Evolutionary conservation across 768 basidiomycete species (phyloP).

Genomic region (Psilocybe cubensis): DNA sequence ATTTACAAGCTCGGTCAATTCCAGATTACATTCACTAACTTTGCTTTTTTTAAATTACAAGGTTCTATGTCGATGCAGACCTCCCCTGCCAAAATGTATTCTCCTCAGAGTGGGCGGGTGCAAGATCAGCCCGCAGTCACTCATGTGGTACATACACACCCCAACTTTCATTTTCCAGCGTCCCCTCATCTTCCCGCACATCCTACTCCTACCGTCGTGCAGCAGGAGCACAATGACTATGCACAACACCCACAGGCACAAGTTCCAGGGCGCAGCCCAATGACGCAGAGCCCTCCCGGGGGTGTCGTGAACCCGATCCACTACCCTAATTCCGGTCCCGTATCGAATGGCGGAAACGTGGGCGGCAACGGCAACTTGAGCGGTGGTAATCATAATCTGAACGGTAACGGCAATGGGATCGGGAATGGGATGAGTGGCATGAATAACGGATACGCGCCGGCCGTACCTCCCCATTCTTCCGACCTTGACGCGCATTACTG

Average conservation of each 20-base stretch:
- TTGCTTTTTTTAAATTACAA: slow-evolving; percentile 15
- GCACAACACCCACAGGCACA: slow-evolving; percentile 3
- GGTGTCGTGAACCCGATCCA: slow-evolving; percentile 10
- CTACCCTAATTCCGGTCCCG: slow-evolving; percentile 20
- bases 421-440: neutral
- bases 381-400: neutral
- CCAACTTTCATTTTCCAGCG: slow-evolving; percentile 44
- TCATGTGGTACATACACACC: slow-evolving; percentile 1
- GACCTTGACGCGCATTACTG: slow-evolving; percentile 74
- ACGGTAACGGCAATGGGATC: neutral
- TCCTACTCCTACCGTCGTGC: slow-evolving; percentile 24
- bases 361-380: neutral
- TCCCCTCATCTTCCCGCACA: slow-evolving; percentile 39
- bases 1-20: neutral
- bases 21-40: neutral
- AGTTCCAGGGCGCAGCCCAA: slow-evolving; percentile 11
- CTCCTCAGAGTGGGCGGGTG: slow-evolving; percentile 33
- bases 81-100: slow-evolving; percentile 36
- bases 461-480: slow-evolving; percentile 46
- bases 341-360: neutral
- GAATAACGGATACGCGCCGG: slow-evolving; percentile 33
- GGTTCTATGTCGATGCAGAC: slow-evolving; percentile 28
- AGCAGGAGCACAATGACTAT: slow-evolving; percentile 23
- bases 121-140: slow-evolving; percentile 27
- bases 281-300: slow-evolving; percentile 9